Conservation (phyloP, 108 stramenopile genomes). For the Cyclotella baltica region DNA sequence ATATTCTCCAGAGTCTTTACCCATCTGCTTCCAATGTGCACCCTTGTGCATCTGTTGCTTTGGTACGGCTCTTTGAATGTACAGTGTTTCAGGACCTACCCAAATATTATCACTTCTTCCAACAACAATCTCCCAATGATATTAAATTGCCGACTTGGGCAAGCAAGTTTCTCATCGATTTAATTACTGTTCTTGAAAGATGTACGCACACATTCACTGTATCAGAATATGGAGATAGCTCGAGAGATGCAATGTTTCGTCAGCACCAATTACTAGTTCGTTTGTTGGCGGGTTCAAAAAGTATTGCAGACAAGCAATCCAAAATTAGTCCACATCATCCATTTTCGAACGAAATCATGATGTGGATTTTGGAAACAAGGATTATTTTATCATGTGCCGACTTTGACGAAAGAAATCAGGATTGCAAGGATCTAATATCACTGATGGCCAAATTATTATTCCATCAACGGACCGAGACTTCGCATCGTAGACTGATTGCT, state of each 20-base stretch:
- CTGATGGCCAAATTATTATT: constrained; percentile 35
- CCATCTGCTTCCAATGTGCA: not conserved
- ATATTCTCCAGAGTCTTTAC: constrained; percentile 22
- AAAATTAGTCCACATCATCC: constrained; percentile 31
- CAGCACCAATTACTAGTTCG: constrained; percentile 47
- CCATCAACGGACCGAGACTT: constrained; percentile 29
- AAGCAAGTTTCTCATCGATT: constrained; percentile 25
- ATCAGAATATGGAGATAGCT: not conserved
- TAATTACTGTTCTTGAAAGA: constrained; percentile 11
- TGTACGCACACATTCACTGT: constrained; percentile 20
- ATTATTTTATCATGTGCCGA: constrained; percentile 24
- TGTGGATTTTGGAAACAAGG: constrained; percentile 29
- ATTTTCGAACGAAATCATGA: constrained; percentile 37
- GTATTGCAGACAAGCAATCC: not conserved
- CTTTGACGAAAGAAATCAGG: constrained; percentile 20
- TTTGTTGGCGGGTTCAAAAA: constrained; percentile 20
- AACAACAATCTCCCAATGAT: not conserved
- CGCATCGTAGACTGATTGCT: constrained; percentile 37
- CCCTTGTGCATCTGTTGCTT: not conserved
- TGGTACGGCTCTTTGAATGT: constrained; percentile 19
- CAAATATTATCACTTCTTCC: constrained; percentile 27
- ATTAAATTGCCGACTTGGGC: constrained; percentile 14
- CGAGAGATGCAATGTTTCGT: constrained; percentile 19
- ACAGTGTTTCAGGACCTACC: constrained; percentile 36
- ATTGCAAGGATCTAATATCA: constrained; percentile 31